Conservation (phyloP, 2,329 filamentous ascomycete genomes). For the Ophiostoma perfectum region DNA sequence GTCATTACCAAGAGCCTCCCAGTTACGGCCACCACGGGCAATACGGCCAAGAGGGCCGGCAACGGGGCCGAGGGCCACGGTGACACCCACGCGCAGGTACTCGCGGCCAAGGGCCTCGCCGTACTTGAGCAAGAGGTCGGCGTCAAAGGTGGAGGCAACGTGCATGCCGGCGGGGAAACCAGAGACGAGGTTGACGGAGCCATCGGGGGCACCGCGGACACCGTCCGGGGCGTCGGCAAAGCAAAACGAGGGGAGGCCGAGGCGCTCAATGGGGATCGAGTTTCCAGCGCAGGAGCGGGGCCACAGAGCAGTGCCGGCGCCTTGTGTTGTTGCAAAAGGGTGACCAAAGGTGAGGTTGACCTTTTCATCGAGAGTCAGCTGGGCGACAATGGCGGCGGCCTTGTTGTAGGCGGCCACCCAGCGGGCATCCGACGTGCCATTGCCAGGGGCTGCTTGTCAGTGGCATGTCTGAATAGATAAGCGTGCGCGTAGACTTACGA, state of each 20-base stretch:
- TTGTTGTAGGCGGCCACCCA: conserved; percentile 37
- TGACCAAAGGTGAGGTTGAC: conserved; percentile 38
- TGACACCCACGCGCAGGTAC: conserved; percentile 62
- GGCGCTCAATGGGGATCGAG: conserved; percentile 34
- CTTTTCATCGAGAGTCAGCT: conserved; percentile 40
- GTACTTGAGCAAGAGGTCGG: conserved; percentile 58
- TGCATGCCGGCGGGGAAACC: conserved; percentile 63
- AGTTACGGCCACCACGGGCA: conserved; percentile 56
- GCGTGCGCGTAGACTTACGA: conserved; percentile 26
- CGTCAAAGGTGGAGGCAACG: conserved; percentile 66
- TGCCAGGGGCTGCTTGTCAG: conserved; percentile 29
- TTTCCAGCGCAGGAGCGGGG: conserved; percentile 34
- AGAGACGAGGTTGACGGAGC: conserved; percentile 29
- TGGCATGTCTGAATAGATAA: not conserved
- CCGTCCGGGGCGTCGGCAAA: conserved; percentile 40
- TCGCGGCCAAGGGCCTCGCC: conserved; percentile 64
- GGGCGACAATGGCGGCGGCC: conserved; percentile 35
- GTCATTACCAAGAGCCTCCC: conserved; percentile 46
- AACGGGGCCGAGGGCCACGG: conserved; percentile 58
- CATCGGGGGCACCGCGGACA: conserved; percentile 32
- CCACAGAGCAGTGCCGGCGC: conserved; percentile 3
- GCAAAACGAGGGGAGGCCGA: conserved; percentile 41
- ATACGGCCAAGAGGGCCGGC: conserved; percentile 57
- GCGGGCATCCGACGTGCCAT: conserved; percentile 29
- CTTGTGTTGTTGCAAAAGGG: not conserved